phyloP scores from a whole-genome alignment of 179 eudicot species.

The Beta macrorhiza region DNA sequence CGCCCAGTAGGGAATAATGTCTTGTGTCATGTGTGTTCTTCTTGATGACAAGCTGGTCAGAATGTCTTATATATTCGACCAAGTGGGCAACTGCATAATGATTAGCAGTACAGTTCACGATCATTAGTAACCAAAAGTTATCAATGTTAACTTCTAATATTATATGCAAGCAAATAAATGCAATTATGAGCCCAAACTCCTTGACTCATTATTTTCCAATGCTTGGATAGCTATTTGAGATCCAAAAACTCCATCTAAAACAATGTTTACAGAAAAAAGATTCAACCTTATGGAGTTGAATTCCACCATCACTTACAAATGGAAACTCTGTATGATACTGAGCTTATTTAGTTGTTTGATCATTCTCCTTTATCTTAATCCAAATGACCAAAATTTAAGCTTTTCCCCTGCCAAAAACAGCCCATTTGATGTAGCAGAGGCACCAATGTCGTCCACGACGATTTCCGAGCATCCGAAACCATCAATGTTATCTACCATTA shows the following conservation, averaged over 20 bases:
- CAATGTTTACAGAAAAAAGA: neutral
- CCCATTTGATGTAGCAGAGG: neutral
- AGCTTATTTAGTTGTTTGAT: neutral
- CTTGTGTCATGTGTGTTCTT: neutral
- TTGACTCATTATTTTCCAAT: too few relatives aligned
- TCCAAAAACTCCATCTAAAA: neutral
- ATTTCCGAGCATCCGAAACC: neutral
- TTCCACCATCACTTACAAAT: neutral
- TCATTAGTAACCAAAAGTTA: too few relatives aligned
- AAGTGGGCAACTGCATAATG: too few relatives aligned
- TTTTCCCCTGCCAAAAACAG: too few relatives aligned
- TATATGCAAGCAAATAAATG: too few relatives aligned
- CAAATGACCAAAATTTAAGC: neutral
- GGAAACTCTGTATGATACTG: neutral
- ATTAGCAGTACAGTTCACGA: too few relatives aligned
- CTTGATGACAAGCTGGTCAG: neutral
- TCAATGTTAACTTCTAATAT: too few relatives aligned
- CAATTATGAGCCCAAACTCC: neutral
- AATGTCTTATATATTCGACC: neutral
- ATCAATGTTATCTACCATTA: neutral
- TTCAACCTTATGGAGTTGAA: constrained; percentile 2
- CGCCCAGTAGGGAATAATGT: neutral
- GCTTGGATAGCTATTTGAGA: too few relatives aligned
- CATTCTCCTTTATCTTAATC: neutral
- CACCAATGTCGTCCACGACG: neutral